Evolutionary conservation across 2,329 filamentous ascomycete species (phyloP), one percentile per base, ranked within the genome.

Genomic region (Bertia moriformis): DNA sequence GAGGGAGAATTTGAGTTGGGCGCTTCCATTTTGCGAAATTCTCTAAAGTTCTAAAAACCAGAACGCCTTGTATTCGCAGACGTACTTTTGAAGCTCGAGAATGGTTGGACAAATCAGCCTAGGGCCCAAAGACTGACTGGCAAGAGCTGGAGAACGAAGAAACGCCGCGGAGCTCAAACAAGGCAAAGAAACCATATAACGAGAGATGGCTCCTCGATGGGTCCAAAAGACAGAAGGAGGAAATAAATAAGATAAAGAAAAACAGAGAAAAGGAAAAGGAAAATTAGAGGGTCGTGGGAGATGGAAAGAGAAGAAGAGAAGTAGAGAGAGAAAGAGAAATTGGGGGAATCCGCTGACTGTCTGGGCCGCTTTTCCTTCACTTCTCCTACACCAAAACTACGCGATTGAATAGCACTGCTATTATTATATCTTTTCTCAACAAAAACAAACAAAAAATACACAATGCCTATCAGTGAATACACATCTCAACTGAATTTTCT

Each of bases 401-500:
- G n/a, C 24, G n/a, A n/a, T 10, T n/a, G n/a, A 29, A 29, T 29
- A 29, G 10, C n/a, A 29, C 24, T 29, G 10, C 24, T 29, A 10
- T 29, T n/a, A 10, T n/a, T 29, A 29, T 29, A n/a, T 10, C 24
- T 29, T 10, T 29, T 29, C 10, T 29, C n/a, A 10, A 29, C 24
- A 29, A 29, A 10, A 29, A 29, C 24, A 29, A 10, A 10, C 24
- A 29, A 29, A 29, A n/a, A 29, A 29, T 10, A 38, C 48, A 44
- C 14, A 14, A 53, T 52, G 49, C 38, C 49, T 32, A 44, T 44
- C 12, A 39, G 43, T 18, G 50, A 46, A 7, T 39, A 40, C 40
- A 30, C 48, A 4, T 41, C 53, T 36, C 49, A 49, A 20, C 44
- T 61, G 42, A 46, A 51, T 30, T 63, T 59, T 43, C 46, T 64